phyloP scores from a whole-genome alignment of 1,284 basidiomycete genomes.

The Pascua sp. region DNA sequence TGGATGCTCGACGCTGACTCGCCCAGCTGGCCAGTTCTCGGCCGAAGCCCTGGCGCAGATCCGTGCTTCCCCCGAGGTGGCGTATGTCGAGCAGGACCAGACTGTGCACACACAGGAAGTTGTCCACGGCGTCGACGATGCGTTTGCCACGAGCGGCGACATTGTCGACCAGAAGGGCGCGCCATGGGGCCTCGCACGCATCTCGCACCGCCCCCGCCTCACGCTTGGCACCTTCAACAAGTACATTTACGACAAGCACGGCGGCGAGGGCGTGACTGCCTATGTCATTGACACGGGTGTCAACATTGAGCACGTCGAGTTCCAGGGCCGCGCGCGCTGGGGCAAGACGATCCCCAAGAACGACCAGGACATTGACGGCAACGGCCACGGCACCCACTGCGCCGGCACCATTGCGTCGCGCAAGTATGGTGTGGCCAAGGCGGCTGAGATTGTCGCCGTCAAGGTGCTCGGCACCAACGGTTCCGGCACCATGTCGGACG shows the following conservation, averaged over 20 bases:
- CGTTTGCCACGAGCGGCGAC: slow-evolving; percentile 26
- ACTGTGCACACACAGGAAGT: slow-evolving; percentile 69
- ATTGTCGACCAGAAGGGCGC: slow-evolving; percentile 65
- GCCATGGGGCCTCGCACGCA: slow-evolving; percentile 95
- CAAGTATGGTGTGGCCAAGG: slow-evolving; percentile 92
- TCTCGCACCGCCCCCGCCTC: slow-evolving; percentile 81
- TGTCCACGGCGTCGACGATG: slow-evolving; percentile 38
- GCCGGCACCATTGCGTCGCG: slow-evolving; percentile 74
- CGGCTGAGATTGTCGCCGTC: slow-evolving; percentile 84
- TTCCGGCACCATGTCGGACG: slow-evolving; percentile 93
- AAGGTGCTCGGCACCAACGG: slow-evolving; percentile 95
- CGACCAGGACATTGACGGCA: slow-evolving; percentile 69
- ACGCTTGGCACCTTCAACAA: slow-evolving; percentile 79
- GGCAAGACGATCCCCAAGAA: slow-evolving; percentile 76
- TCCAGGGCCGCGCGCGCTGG: slow-evolving; percentile 80
- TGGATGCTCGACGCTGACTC: background rate
- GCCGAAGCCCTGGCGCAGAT: slow-evolving; percentile 71
- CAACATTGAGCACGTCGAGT: slow-evolving; percentile 80
- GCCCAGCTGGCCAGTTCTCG: slow-evolving; percentile 72
- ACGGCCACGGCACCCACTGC: slow-evolving; percentile 71
- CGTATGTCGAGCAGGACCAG: slow-evolving; percentile 90
- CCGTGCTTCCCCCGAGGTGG: slow-evolving; percentile 83
- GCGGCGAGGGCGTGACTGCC: slow-evolving; percentile 88
- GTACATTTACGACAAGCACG: slow-evolving; percentile 71
- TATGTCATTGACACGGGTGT: slow-evolving; percentile 63